Base-by-base conservation (phyloP, 768 basidiomycete genomes). In the Pleurotus salmoneostramineus region DNA sequence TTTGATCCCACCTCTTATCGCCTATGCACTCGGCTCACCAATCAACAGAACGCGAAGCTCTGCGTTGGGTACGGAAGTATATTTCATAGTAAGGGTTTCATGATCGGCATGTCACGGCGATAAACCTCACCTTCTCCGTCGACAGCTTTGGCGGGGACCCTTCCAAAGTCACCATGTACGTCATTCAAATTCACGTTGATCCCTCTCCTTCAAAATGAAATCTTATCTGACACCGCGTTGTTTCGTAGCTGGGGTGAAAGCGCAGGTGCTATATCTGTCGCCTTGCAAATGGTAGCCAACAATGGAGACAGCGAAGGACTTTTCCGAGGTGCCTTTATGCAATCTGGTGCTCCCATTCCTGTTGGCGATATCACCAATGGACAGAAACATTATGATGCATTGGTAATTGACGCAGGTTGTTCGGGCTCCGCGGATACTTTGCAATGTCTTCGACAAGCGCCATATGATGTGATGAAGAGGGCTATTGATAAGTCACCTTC, bases 61-160 rank as follows among this genome's bases (percentile, higher is more conserved):
- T 90, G 5, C 68, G 80, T 56, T 89, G 88, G 88, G 72, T 89
- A 1, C 81, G 86, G 61, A 81, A 83, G 63, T 83, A 89, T 64
- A 86, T 89, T 61, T 61, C 67, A 35, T 71, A 73, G 6, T 89
- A 32, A 37, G 51, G 8, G 14, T 12, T 50, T 34, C 50, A 11
- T 17, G 12, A 33, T 50, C 14, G 11, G 11, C 31, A 5, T 14
- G 32, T 33, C 33, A 50, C 32, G n/a, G 50, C 14, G 7, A 50
- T 50, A 34, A 33, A 12, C 35, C 35, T 14, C 21, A 54, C 8
- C 21, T 7, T 37, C 14, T 42, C n/a, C 36, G 15, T 42, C 35
- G 21, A 27, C 21, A 54, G 51, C 51, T 54, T 88, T 60, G 87
- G 87, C 0, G 88, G 88, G 7, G 85, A 89, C 66, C 80, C 82